These are phyloP conservation scores for Kingdonia uniflora DNA, from an alignment of 164 flowering plant genomes.

Conservation along the genomic window DNA sequence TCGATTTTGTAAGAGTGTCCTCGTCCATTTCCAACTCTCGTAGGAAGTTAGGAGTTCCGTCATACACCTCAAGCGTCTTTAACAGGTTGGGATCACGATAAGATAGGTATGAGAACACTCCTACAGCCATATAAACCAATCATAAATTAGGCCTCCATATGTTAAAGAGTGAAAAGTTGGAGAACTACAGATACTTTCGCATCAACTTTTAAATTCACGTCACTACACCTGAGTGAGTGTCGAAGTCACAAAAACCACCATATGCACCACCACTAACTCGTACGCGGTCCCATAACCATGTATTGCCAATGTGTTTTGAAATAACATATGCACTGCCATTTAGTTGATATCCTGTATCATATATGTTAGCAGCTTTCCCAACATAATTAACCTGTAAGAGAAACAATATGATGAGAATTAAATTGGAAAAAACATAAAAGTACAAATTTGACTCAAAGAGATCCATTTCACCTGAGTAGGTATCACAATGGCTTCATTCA, in stretches of 20 bases:
- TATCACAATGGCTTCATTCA: constrained; percentile 82
- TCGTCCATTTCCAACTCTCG: constrained; percentile 77
- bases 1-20: constrained; percentile 88
- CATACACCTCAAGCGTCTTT: constrained; percentile 90
- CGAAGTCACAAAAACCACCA: constrained; percentile 97
- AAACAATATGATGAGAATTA: neutral
- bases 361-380: constrained; percentile 91
- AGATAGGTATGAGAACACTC: constrained; percentile 87
- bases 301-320: constrained; percentile 81
- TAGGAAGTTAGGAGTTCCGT: constrained; percentile 72
- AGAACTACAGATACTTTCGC: neutral
- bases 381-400: constrained; percentile 82
- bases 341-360: constrained; percentile 77
- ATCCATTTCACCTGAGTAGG: constrained; percentile 76
- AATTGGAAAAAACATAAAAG: neutral
- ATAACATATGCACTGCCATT: constrained; percentile 96
- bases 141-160: constrained; percentile 5
- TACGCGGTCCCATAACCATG: constrained; percentile 99
- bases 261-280: constrained; percentile 99
- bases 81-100: constrained; percentile 95
- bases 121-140: constrained; percentile 23
- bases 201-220: neutral
- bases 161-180: neutral
- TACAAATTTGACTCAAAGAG: neutral
- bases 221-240: constrained; percentile 78